Evolutionary conservation across 75 land plant genomes (phyloP).

Genomic region (Chamaecyparis obtusa): DNA sequence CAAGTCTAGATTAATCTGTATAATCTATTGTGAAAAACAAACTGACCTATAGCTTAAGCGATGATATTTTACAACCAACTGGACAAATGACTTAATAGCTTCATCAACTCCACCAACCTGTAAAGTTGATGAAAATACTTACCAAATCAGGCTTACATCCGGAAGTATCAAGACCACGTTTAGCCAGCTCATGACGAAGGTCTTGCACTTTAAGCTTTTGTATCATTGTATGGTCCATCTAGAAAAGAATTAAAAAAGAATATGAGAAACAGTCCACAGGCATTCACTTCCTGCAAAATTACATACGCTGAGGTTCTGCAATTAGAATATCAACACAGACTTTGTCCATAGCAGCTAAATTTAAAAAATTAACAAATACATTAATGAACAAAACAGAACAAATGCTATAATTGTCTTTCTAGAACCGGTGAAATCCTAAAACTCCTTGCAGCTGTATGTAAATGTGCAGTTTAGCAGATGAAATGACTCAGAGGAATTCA

Average conservation of each 20-base stretch:
- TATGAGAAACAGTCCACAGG: background rate
- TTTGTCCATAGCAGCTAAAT: background rate
- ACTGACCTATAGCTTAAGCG: background rate
- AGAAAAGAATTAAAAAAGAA: background rate
- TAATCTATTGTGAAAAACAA: background rate
- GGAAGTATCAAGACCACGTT: constrained; percentile 59
- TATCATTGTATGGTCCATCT: background rate
- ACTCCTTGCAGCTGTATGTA: background rate
- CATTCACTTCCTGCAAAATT: background rate
- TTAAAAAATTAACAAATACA: background rate
- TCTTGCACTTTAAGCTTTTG: constrained; percentile 42
- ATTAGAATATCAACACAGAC: background rate
- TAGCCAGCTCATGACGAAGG: constrained; percentile 56
- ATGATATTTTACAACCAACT: background rate
- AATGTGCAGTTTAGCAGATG: background rate
- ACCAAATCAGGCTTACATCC: constrained; percentile 70
- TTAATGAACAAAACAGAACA: background rate
- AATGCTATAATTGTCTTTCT: background rate
- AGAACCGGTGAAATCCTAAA: background rate
- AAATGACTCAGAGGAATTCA: background rate
- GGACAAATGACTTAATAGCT: constrained; percentile 8
- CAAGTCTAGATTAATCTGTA: background rate
- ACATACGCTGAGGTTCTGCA: background rate
- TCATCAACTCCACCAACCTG: constrained; percentile 45
- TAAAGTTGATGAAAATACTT: background rate